Conservation (phyloP, 495 filamentous ascomycete genomes). For the Bathelium albidoporum region DNA sequence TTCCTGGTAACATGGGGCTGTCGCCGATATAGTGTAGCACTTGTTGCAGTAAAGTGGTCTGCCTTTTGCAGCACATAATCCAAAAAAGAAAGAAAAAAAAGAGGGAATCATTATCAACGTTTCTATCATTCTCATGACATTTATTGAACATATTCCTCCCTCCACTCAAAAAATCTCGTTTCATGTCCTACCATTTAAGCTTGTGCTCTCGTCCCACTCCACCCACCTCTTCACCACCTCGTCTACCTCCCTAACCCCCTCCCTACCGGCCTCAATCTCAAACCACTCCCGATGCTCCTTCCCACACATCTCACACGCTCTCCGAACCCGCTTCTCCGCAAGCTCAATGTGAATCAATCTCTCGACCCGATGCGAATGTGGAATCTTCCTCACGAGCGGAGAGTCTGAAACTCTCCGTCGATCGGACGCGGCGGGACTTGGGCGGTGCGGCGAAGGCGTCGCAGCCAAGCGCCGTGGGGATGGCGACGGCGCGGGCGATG, state of each 20-base stretch:
- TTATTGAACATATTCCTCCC: too few species aligned
- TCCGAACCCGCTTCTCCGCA: conserved; percentile 52
- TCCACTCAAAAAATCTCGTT: too few species aligned
- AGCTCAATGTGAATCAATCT: conserved; percentile 86
- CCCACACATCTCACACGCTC: conserved; percentile 67
- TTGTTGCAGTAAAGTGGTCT: too few species aligned
- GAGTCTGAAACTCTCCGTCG: conserved; percentile 14
- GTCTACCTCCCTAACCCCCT: conserved; percentile 66
- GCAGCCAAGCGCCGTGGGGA: conserved; percentile 20
- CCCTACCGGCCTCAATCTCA: conserved; percentile 65
- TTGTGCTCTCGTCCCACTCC: conserved; percentile 53
- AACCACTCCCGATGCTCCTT: conserved; percentile 95
- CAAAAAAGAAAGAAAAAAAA: too few species aligned
- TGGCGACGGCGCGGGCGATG: conserved; percentile 21
- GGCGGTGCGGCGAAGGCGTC: conserved; percentile 11
- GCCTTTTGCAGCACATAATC: too few species aligned
- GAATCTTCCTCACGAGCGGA: conserved; percentile 48
- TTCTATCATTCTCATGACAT: not conserved
- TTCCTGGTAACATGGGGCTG: too few species aligned
- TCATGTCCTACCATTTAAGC: not conserved
- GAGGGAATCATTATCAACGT: too few species aligned
- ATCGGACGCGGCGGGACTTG: conserved; percentile 1
- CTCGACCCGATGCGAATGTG: conserved; percentile 82
- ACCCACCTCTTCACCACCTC: conserved; percentile 81
- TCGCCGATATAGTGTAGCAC: too few species aligned